Base-by-base conservation (phyloP, 306 rosid species). In the Ormosia semicastrata region DNA sequence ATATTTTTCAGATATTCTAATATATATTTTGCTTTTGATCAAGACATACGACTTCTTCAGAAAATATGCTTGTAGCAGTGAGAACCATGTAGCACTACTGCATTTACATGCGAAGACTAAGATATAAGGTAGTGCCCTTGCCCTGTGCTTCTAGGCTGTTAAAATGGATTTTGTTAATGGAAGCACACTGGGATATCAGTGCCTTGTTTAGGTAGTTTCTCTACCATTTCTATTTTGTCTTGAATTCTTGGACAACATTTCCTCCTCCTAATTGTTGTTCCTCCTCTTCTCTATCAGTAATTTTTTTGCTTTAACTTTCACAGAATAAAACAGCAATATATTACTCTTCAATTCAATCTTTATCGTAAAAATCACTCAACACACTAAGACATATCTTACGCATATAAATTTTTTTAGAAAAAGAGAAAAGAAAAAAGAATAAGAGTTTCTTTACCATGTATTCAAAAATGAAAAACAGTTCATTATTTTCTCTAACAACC, bases 381-480 rank as follows among this genome's bases (percentile, higher is more conserved):
- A 17, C 10, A 24, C 37, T 1, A 1, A n/a, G 52, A 67, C 37
- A 82, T 17, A 71, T 66, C 32, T 81, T 60, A 41, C 0, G 37
- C 53, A 32, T 8, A 62, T 18, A 47, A 66, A 54, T 47, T 37
- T 76, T 43, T 29, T 24, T 24, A 24, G 24, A 24, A 83, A 78
- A 71, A 40, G 40, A 49, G 67, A 29, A 57, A 67, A 41, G 41
- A 33, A n/a, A 18, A 4, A 57, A 58, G 71, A 73, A 56, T 2
- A 63, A 68, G 81, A 44, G 18, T 36, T 49, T 75, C 57, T 83
- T 87, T 85, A 91, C 96, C 98, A 93, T 93, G 87, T 93, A 84
- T 77, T 93, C 96, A 80, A 93, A 93, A 79, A 93, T 85, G 85
- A 91, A 91, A 88, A 91, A 91, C 36, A 93, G 88, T 83, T 93